Percentiles rank a stretch among this genome's conserved stretches.
Conservation (phyloP, 345 rosid genomes). For the Brassica napus region Da-Ae NC_063446.1:65396501-65397000, state of each 20-base stretch:
- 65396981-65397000: background rate
- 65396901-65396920: background rate
- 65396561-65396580: background rate
- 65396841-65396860: background rate
- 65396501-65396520: too few species aligned
- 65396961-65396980: slow-evolving; percentile 1
- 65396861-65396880: slow-evolving; percentile 6
- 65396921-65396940: background rate
- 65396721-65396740: slow-evolving; percentile 9
- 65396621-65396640: slow-evolving; percentile 9
- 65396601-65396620: background rate
- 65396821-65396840: background rate
- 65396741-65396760: background rate
- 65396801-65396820: background rate
- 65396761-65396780: background rate
- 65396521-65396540: background rate
- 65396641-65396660: background rate
- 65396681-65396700: background rate
- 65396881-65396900: slow-evolving; percentile 18
- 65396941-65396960: slow-evolving; percentile 3
- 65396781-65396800: background rate
- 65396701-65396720: background rate
- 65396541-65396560: background rate
- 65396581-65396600: background rate
- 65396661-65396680: background rate